These are phyloP conservation scores for Pseudozyma tsukubaensis DNA, from an alignment of 1,284 basidiomycete genomes.

Conservation along the genomic window DNA sequence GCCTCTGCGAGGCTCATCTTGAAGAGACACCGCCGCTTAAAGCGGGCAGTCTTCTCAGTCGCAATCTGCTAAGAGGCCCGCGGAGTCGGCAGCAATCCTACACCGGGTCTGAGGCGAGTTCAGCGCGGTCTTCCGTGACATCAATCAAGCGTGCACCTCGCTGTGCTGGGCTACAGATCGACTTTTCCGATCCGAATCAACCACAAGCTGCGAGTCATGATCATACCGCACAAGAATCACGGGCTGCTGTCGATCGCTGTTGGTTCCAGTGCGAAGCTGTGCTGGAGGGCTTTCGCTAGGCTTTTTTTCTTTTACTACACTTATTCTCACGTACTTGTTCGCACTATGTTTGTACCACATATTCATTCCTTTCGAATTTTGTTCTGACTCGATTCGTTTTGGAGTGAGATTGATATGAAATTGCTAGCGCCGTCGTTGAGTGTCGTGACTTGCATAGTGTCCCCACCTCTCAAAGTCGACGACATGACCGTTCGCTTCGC, in stretches of 20 bases:
- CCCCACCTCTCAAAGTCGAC: no score
- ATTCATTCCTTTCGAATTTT: no score
- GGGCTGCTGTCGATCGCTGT: constrained; percentile 13
- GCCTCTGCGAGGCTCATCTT: not conserved
- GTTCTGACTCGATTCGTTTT: no score
- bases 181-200: constrained; percentile 25
- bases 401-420: no score
- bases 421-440: no score
- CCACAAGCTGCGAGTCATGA: not conserved
- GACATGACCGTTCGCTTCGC: no score
- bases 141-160: constrained; percentile 36
- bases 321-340: not conserved
- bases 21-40: constrained; percentile 15
- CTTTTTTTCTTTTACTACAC: not conserved
- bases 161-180: constrained; percentile 34
- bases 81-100: constrained; percentile 20
- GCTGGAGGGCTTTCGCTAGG: constrained; percentile 44
- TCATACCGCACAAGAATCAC: not conserved
- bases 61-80: constrained; percentile 32
- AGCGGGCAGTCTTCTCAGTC: constrained; percentile 30
- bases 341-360: no score
- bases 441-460: no score
- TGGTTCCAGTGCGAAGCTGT: constrained; percentile 56
- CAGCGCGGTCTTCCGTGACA: constrained; percentile 17
- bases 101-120: constrained; percentile 35